Base-by-base conservation (phyloP, 768 basidiomycete species). In the Mrakia gelida region DNA sequence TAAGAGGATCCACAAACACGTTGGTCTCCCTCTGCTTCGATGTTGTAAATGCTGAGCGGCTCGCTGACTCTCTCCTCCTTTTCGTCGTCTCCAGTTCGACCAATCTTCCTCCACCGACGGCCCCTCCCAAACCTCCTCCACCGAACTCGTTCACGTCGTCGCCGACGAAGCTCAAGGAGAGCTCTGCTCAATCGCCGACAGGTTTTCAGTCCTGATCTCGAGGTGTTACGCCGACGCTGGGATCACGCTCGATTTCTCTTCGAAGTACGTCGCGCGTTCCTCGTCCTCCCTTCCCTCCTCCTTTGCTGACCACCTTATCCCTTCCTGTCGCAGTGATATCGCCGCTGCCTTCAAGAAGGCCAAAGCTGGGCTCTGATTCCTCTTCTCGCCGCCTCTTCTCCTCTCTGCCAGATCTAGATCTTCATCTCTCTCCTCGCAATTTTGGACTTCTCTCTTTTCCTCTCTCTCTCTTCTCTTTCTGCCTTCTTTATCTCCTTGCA, bases 1-100 rank as follows among this genome's bases (percentile, higher is more conserved):
- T 85, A 93, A 93, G 83, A 90, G 96, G 15, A 93, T 98, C 41
- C 93, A 96, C 85, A 98, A 98, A 84, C 96, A 98, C 82, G 98
- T 54, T 11, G 28, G 49, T 73, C 32, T 23, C 52, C 0, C 54
- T 26, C 54, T 10, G 3, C 43, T 9, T 28, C 15, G 2, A 18
- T 45, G 2, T 3, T 32, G 13, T 16, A 16, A 26, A 16, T 4
- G 8, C 2, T 0, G 32, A 26, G 5, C 13, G 32, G 2, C 0
- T n/a, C 18, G 41, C 38, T 63, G 74, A 52, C 41, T 32, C n/a
- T 34, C 59, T 34, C 52, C 73, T 26, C 8, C 28, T 34, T 32
- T 21, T 61, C 18, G 0, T 32, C 56, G 3, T 34, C 54, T 16
- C 2, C 68, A 77, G 76, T 77, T 77, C 18, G 80, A 80, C 52